Evolutionary conservation across 2,329 filamentous ascomycete species (phyloP), one percentile per base, ranked within the genome.

Genomic region (Thielaviopsis musarum): DNA sequence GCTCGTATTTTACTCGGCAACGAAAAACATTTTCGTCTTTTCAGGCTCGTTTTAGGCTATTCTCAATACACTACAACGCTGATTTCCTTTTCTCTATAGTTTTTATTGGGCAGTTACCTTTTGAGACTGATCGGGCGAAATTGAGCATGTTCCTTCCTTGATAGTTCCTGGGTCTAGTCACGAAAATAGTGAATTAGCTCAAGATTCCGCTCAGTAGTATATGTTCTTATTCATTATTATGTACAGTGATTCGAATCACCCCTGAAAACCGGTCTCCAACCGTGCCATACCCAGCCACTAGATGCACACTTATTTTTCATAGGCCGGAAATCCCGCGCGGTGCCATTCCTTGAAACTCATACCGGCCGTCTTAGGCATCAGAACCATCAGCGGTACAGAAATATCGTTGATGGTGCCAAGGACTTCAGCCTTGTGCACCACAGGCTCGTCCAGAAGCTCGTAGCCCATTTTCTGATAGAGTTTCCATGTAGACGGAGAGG

Each of bases 381-480:
- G 69, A 34, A 73, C 69, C 72, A 74, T 74, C 15, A 74, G 66
- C 1, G 72, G 72, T 52, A 72, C 70, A 54, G 68, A 67, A 6
- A 73, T 66, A 41, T 73, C 72, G 26, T 65, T 60, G 9, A 69
- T 66, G 2, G 68, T 68, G 4, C 68, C 69, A 56, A 73, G 63
- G 4, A 70, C 60, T 22, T 68, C 67, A 22, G 67, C 66, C 58
- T 68, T 70, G 66, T 74, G 72, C 9, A 74, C 68, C 21, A 73
- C 65, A 17, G 67, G 71, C 49, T 72, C 69, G 2, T 70, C 67
- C 5, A 77, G 64, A 57, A 66, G 67, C 56, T 68, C 66, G 63
- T 75, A 78, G 2, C 75, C 75, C 64, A 74, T 69, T 62, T 72
- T 76, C 60, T 71, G 67, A 65, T 78, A 78, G 28, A 78, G 66